These are phyloP conservation scores for Starmerella powellii DNA, from an alignment of 805 yeast genomes.

Conservation along the genomic window DNA sequence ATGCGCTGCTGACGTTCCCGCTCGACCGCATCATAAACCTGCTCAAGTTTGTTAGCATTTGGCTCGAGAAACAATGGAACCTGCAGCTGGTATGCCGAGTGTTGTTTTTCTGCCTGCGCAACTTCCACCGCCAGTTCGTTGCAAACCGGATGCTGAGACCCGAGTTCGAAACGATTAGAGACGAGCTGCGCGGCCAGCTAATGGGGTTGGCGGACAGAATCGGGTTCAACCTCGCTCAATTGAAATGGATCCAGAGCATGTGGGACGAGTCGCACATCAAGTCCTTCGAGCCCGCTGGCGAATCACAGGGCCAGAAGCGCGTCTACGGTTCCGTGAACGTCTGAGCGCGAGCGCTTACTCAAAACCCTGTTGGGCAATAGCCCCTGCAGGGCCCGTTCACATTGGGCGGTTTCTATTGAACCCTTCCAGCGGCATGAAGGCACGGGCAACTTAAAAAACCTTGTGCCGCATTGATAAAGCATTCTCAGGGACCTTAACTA, in stretches of 20 bases:
- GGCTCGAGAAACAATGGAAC: constrained; percentile 45
- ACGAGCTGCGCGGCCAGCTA: constrained; percentile 47
- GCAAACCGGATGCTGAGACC: constrained; percentile 39
- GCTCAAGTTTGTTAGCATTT: constrained; percentile 58
- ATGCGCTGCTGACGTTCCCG: constrained; percentile 81
- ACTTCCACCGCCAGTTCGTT: constrained; percentile 69
- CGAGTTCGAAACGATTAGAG: constrained; percentile 46
- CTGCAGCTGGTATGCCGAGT: constrained; percentile 60
- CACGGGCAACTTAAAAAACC: not conserved
- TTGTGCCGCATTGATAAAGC: not conserved
- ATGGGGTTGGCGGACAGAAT: constrained; percentile 43
- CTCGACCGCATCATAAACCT: constrained; percentile 68
- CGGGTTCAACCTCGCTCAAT: constrained; percentile 77
- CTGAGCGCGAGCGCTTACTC: too few species aligned
- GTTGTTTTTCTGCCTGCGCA: constrained; percentile 57
- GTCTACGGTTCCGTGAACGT: constrained; percentile 5
- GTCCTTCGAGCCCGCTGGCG: not conserved
- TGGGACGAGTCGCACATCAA: constrained; percentile 59
- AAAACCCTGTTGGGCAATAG: too few species aligned
- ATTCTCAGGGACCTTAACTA: too few species aligned
- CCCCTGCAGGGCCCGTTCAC: too few species aligned
- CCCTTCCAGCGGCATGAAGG: too few species aligned
- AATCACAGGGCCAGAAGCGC: constrained; percentile 1
- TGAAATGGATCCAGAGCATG: constrained; percentile 57
- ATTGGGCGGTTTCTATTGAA: too few species aligned